Evolutionary conservation across 805 yeast genomes (phyloP), one percentile per base, ranked within the genome.

Genomic region (Candida sakaeoensis): DNA sequence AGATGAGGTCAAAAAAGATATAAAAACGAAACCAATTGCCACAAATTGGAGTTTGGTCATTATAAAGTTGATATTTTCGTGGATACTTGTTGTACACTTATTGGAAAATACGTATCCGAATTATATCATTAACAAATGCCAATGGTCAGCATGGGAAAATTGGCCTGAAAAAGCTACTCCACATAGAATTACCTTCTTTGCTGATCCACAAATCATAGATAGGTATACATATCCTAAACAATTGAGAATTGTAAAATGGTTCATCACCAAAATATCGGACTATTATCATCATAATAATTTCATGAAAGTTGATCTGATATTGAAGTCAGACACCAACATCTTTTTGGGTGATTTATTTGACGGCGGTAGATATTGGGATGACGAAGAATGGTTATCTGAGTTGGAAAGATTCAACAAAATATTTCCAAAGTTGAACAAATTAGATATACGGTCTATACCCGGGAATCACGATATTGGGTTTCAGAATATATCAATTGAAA

Each of bases 401-500:
- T 81, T 73, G 51, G 53, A 58, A 15, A 65, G 99, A 38, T 93
- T 85, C 59, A 72, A 77, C 47, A 46, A 57, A 1, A 75, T 93
- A 3, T 91, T 85, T 58, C 82, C 84, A 5, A 63, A 67, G 43
- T 63, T 72, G n/a, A 61, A 68, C 39, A 65, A 75, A 37, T 50
- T 60, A 16, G 59, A 61, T 18, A 54, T 57, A 37, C 50, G 63
- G 24, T 60, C 70, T 2, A 54, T 75, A 7, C 96, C 96, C 0
- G 99, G 99, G 1, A 93, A 93, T 56, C 99, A 93, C 58, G 99
- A 93, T 57, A 87, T 95, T 47, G 99, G 99, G 0, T 91, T 84
- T 62, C 96, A 93, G 21, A 77, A 80, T 43, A 78, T 93, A 12
- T 68, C 78, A 13, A 69, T 72, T 18, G 60, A 68, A 1, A 78